Conservation (phyloP, 2,329 filamentous ascomycete genomes). For the Stagonosporopsis vannaccii region DNA sequence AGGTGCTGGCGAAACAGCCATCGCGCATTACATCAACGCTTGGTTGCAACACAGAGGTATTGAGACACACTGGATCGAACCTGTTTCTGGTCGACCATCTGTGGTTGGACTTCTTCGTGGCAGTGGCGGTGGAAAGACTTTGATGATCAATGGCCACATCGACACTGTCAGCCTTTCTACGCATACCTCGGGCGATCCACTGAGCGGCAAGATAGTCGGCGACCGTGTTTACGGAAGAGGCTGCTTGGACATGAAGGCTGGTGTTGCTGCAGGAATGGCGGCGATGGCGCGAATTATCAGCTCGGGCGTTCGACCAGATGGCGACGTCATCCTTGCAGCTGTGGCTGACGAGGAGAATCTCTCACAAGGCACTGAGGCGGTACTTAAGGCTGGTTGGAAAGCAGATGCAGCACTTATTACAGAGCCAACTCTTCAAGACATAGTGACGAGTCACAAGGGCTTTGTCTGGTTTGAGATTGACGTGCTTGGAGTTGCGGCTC, state of each 20-base stretch:
- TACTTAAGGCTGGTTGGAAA: constrained; percentile 61
- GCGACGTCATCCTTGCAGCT: constrained; percentile 61
- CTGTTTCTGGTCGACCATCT: constrained; percentile 57
- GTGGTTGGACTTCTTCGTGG: constrained; percentile 59
- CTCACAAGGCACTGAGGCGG: constrained; percentile 60
- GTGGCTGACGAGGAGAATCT: constrained; percentile 63
- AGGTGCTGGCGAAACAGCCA: constrained; percentile 53
- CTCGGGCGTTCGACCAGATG: constrained; percentile 49
- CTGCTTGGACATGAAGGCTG: constrained; percentile 61
- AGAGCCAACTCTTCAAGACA: constrained; percentile 56
- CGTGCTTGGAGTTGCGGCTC: constrained; percentile 51
- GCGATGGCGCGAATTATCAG: constrained; percentile 32
- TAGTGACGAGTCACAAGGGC: constrained; percentile 59
- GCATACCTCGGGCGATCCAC: constrained; percentile 54
- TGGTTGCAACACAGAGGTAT: constrained; percentile 63
- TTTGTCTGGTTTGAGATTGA: constrained; percentile 58
- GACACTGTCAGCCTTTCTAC: constrained; percentile 61
- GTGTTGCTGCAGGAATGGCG: constrained; percentile 58
- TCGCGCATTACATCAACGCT: constrained; percentile 47
- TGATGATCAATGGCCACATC: constrained; percentile 63
- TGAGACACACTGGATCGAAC: constrained; percentile 60
- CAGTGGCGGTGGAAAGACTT: constrained; percentile 55
- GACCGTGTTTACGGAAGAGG: constrained; percentile 51
- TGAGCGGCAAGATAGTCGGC: constrained; percentile 50
- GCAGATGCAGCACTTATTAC: constrained; percentile 61